Percentiles rank a stretch among this genome's conserved stretches.
These are phyloP conservation scores for Exophiala sideris DNA, from an alignment of 2,329 filamentous ascomycete genomes.

Conservation along the genomic window DNA sequence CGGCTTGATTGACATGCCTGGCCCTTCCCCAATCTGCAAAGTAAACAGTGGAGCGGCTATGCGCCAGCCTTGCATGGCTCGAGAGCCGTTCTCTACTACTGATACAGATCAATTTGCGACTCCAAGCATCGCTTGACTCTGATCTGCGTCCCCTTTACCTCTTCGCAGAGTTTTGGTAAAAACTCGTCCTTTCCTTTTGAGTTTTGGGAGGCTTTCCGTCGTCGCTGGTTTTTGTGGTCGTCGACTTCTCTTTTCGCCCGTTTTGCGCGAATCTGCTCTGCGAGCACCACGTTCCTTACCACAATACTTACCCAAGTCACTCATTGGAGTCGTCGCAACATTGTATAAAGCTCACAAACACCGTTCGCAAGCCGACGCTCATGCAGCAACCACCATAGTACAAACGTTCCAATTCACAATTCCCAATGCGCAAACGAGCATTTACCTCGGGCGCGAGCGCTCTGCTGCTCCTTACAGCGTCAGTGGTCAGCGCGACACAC, in stretches of 20 bases:
- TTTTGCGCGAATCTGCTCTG: conserved; percentile 19
- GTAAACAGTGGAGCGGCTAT: conserved; percentile 20
- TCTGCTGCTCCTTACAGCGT: conserved; percentile 37
- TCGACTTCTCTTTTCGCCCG: conserved; percentile 11
- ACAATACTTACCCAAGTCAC: conserved; percentile 27
- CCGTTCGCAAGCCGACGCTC: conserved; percentile 15
- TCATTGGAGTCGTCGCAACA: conserved; percentile 18
- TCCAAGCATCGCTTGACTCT: conserved; percentile 1
- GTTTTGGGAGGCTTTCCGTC: conserved; percentile 4
- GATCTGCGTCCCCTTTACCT: conserved; percentile 20
- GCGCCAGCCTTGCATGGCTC: conserved; percentile 26
- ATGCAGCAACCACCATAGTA: conserved; percentile 8
- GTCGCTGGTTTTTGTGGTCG: conserved; percentile 20
- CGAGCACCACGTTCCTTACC: conserved; percentile 28
- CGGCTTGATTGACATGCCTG: conserved; percentile 17
- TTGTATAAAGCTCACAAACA: neutral
- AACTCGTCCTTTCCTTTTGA: conserved; percentile 1
- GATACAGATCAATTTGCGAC: conserved; percentile 21
- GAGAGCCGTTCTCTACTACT: conserved; percentile 10
- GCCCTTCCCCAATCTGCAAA: conserved; percentile 18
- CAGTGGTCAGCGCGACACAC: conserved; percentile 30
- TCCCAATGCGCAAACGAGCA: conserved; percentile 26
- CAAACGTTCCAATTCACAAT: neutral
- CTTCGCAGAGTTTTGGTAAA: neutral
- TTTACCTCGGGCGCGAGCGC: conserved; percentile 34